Evolutionary conservation across 2,329 filamentous ascomycete genomes (phyloP).

Genomic region (Alternaria arbusti): DNA sequence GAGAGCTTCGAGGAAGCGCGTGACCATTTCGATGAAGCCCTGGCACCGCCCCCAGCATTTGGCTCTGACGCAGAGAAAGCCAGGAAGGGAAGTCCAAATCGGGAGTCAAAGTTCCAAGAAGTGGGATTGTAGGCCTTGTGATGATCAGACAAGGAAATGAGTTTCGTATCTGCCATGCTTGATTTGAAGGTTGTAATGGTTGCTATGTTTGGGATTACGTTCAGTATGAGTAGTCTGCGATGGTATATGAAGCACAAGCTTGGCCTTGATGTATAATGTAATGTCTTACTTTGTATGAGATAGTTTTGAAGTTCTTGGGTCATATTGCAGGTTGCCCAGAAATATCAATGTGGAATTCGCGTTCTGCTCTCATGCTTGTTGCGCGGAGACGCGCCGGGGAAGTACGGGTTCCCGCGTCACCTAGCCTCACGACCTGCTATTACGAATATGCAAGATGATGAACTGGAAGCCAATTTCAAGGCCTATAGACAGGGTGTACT

Average conservation of each 20-base stretch:
- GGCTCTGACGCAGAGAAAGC: constrained; percentile 29
- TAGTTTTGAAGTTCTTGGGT: neutral
- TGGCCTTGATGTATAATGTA: neutral
- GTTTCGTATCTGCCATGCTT: neutral
- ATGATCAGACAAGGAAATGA: neutral
- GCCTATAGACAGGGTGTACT: too few species aligned
- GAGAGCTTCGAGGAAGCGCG: constrained; percentile 61
- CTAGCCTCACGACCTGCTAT: neutral
- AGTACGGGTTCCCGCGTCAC: neutral
- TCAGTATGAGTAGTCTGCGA: neutral
- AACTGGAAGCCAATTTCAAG: neutral
- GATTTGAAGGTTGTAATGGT: neutral
- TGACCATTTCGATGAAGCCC: constrained; percentile 57
- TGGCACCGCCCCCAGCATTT: constrained; percentile 51
- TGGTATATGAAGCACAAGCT: neutral
- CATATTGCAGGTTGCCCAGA: neutral
- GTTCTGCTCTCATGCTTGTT: neutral
- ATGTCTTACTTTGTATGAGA: neutral
- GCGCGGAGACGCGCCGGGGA: neutral
- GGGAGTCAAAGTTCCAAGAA: constrained; percentile 46
- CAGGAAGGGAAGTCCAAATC: constrained; percentile 37
- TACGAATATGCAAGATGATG: neutral
- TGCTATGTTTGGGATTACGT: neutral
- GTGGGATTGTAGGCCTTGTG: constrained; percentile 30
- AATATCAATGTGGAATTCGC: neutral